Base-by-base conservation (phyloP, 345 rosid genomes). In the Punica granatum region DNA sequence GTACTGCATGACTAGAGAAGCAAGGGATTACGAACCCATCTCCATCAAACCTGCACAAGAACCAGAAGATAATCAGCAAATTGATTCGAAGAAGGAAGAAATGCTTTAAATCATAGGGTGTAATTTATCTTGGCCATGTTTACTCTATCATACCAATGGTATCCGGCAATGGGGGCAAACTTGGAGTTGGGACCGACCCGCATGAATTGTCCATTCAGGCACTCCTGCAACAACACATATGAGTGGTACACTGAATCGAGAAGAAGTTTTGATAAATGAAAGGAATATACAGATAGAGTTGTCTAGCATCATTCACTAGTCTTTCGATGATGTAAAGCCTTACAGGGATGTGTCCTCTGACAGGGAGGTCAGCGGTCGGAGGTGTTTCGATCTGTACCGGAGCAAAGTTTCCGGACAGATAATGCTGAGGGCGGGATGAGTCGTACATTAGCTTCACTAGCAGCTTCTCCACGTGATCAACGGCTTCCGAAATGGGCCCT, bases 81-180 rank as follows among this genome's bases (percentile, higher is more conserved):
- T 37, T 37, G 88, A 93, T 97, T 97, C 90, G 90, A 74, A 78
- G 46, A 60, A 37, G 41, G 41, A 11, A 37, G 41, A 4, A 37
- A 4, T 37, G 41, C n/a, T 4, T 37, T 11, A 37, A 11, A 37
- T 37, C 41, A 37, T 11, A 37, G 11, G 41, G 11, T 37, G n/a
- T n/a, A n/a, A 37, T 37, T 37, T 37, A 11, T 5, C 41, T 37
- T 37, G 5, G 41, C 5, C 11, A 37, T 11, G 11, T 37, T 11
- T 5, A 11, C 41, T 11, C 11, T 37, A 37, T 37, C 41, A 13
- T 75, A 80, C 98, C 98, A 93, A 75, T 93, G 94, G 73, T 90
- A 93, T 70, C 96, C 98, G 72, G 98, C 96, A 42, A 90, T 93
- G n/a, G 98, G 97, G 26, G 80, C 14, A 75, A 87, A 86, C 87